Evolutionary conservation across 2,329 filamentous ascomycete species (phyloP), one percentile per base, ranked within the genome.

Genomic region (Calonectria hongkongensis): DNA sequence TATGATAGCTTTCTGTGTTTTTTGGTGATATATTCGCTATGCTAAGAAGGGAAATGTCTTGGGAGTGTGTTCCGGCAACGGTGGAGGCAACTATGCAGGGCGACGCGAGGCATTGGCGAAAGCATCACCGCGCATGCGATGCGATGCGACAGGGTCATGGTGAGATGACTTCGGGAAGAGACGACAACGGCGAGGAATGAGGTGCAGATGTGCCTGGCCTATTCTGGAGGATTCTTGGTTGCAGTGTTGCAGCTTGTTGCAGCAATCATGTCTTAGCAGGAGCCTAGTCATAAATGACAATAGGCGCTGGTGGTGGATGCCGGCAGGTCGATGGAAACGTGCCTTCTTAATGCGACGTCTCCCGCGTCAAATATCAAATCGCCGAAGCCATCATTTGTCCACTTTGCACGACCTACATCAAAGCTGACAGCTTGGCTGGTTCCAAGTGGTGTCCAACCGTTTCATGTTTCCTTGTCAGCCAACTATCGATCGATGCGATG

Each of bases 291-390:
- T 45, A 63, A 60, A 45, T 62, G 51, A 68, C 43, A 28, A 47
- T 58, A 3, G n/a, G 36, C 62, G 72, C 73, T 72, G 66, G 63
- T 66, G 47, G 69, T 74, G 64, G 73, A 50, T 73, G 74, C 74
- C 62, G 69, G 73, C 69, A 76, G 43, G 70, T 70, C 72, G 70
- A 48, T 72, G 65, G 58, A 72, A 70, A 54, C 56, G 63, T 69
- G 71, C 63, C 77, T 76, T 79, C 73, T 79, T 75, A 79, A 78
- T 70, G 69, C 75, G 71, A 73, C 71, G 47, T 66, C 68, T 74
- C 74, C 74, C 76, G 66, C 76, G 66, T 75, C 72, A 73, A 58
- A 67, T 47, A 60, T 58, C 48, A 36, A 66, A 60, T 58, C n/a
- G 43, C 30, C 51, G 66, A 60, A n/a, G 68, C 30, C 62, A 62